Conservation (phyloP, 768 basidiomycete species). For the Trichaptum fuscoviolaceum region DNA sequence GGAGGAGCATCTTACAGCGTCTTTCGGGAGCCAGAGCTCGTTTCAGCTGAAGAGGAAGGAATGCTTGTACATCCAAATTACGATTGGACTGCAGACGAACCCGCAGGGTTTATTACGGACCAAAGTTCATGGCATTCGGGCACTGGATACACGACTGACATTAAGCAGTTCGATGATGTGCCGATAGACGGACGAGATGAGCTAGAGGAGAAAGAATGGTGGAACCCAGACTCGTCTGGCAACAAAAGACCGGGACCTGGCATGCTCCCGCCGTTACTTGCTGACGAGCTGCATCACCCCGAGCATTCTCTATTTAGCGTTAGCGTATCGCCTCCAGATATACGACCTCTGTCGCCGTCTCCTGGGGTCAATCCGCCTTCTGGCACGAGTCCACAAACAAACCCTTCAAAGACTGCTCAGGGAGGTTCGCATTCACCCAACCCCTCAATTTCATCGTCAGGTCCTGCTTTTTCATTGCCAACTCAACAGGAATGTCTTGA, state of each 20-base stretch:
- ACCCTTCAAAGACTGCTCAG: constrained; percentile 14
- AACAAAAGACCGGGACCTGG: constrained; percentile 62
- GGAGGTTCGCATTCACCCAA: constrained; percentile 14
- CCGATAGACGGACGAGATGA: constrained; percentile 56
- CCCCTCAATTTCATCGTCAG: constrained; percentile 16
- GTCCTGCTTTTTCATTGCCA: constrained; percentile 33
- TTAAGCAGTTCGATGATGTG: constrained; percentile 16
- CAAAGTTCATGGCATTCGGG: constrained; percentile 9
- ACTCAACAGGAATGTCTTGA: constrained; percentile 60
- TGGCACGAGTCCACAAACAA: constrained; percentile 16
- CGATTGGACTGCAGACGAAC: constrained; percentile 10
- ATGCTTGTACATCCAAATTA: constrained; percentile 11
- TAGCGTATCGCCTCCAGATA: constrained; percentile 32
- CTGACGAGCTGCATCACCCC: constrained; percentile 63
- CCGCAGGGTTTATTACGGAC: constrained; percentile 13
- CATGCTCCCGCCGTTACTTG: constrained; percentile 61
- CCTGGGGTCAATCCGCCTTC: constrained; percentile 16
- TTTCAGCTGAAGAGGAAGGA: constrained; percentile 16
- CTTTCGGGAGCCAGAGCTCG: constrained; percentile 27
- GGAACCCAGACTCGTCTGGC: constrained; percentile 44
- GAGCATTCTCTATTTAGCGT: constrained; percentile 70
- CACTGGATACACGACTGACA: neutral
- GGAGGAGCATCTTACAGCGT: constrained; percentile 11
- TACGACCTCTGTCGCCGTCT: constrained; percentile 18
- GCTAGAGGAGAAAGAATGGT: constrained; percentile 66